Conservation (phyloP, 2,329 filamentous ascomycete species). For the Venturia carpophila region DNA sequence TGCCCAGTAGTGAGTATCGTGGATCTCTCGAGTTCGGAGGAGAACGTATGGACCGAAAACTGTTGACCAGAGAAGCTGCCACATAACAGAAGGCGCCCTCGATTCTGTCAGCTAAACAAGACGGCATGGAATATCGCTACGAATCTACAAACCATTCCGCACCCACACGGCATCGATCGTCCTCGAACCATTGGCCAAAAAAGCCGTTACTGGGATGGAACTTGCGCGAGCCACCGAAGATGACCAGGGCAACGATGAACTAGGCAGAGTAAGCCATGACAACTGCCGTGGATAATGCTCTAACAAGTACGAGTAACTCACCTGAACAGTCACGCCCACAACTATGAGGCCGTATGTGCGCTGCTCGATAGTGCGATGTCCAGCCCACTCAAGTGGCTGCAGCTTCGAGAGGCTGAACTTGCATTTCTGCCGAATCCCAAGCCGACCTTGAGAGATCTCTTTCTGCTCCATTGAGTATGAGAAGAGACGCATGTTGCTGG, state of each 20-base stretch:
- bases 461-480: constrained; percentile 18
- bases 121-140: background rate
- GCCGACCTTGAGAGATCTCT: constrained; percentile 18
- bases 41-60: constrained; percentile 54
- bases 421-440: constrained; percentile 36
- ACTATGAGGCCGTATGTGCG: constrained; percentile 46
- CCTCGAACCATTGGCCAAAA: constrained; percentile 41
- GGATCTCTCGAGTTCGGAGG: constrained; percentile 53
- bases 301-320: constrained; percentile 27
- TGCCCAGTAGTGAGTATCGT: constrained; percentile 60
- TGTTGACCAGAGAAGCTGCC: constrained; percentile 59
- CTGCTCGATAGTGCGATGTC: constrained; percentile 39
- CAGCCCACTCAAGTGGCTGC: constrained; percentile 33
- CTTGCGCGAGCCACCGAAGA: constrained; percentile 57
- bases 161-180: constrained; percentile 41
- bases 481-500: constrained; percentile 20
- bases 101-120: background rate
- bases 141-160: constrained; percentile 53
- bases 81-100: constrained; percentile 56
- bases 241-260: constrained; percentile 51
- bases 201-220: constrained; percentile 53
- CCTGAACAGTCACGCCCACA: constrained; percentile 50
- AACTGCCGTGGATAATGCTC: background rate
- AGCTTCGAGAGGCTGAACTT: constrained; percentile 24
- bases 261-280: constrained; percentile 26